Conservation (phyloP, 164 flowering plant species). For the Annona squamosa region DNA sequence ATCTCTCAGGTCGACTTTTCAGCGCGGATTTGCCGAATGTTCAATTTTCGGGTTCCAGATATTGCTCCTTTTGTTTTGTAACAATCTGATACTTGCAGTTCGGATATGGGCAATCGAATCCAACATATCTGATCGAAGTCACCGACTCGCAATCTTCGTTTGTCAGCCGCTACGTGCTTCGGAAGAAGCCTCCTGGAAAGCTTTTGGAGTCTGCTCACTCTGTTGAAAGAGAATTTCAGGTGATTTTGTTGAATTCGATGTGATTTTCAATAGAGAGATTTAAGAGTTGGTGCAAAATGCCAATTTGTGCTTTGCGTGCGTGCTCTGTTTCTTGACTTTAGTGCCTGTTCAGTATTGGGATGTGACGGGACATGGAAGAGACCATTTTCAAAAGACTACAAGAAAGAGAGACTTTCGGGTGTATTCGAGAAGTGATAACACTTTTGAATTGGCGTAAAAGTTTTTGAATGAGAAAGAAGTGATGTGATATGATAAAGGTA, state of each 20-base stretch:
- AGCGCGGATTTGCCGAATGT: background rate
- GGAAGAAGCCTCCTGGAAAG: slow-evolving; percentile 91
- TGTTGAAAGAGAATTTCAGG: slow-evolving; percentile 89
- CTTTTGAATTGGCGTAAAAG: too few species aligned
- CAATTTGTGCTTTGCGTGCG: background rate
- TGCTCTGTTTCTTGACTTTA: background rate
- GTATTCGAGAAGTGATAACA: too few species aligned
- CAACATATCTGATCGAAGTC: slow-evolving; percentile 70
- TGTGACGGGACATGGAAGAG: too few species aligned
- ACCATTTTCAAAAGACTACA: too few species aligned
- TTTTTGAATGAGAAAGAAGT: too few species aligned
- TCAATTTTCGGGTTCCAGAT: background rate
- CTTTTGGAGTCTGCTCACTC: slow-evolving; percentile 88
- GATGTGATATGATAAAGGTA: too few species aligned
- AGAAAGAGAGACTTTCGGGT: too few species aligned
- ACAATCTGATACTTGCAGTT: slow-evolving; percentile 34
- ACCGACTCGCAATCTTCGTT: slow-evolving; percentile 20
- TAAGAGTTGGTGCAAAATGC: too few species aligned
- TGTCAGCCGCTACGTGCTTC: slow-evolving; percentile 61
- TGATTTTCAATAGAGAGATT: background rate
- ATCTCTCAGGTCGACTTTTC: slow-evolving; percentile 48
- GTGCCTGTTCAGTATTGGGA: background rate
- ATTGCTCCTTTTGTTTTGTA: background rate
- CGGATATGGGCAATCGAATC: slow-evolving; percentile 98
- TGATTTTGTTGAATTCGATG: slow-evolving; percentile 7